Conservation (phyloP, 129 eudicot species). For the Kitagawia praeruptora region DNA sequence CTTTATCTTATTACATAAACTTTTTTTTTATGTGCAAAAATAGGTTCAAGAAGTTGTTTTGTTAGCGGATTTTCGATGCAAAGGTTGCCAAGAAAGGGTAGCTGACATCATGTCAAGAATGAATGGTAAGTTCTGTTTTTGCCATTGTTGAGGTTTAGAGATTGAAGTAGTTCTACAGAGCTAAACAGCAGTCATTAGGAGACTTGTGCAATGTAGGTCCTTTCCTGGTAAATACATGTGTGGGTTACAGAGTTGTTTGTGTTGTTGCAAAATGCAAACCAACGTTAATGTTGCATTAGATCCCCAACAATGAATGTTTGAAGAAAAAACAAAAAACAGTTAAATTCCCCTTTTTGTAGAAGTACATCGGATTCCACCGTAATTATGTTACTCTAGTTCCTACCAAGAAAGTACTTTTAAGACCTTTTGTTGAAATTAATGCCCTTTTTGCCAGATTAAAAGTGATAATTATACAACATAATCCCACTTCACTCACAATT, state of each 20-base stretch:
- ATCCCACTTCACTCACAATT: neutral
- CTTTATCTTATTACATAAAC: too few species aligned
- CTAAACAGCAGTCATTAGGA: neutral
- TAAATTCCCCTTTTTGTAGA: neutral
- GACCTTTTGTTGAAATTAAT: neutral
- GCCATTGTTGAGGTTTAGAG: conserved; percentile 14
- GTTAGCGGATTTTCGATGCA: conserved; percentile 63
- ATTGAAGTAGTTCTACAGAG: neutral
- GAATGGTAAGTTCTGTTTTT: conserved; percentile 39
- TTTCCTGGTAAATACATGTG: neutral
- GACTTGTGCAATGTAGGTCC: conserved; percentile 7
- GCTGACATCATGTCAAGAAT: conserved; percentile 56
- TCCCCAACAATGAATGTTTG: neutral
- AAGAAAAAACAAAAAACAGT: neutral
- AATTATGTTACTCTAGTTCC: neutral
- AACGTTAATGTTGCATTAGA: neutral
- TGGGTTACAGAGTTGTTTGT: conserved; percentile 6
- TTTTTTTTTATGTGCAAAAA: neutral
- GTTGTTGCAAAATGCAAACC: conserved; percentile 7
- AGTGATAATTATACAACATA: neutral
- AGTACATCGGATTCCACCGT: conserved; percentile 23
- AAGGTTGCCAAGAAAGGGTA: conserved; percentile 66
- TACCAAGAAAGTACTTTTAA: neutral
- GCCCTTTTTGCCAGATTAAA: neutral
- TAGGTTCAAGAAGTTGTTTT: conserved; percentile 82